Conservation (phyloP, 441 rosid genomes). For the Euphorbia celastroides region DNA sequence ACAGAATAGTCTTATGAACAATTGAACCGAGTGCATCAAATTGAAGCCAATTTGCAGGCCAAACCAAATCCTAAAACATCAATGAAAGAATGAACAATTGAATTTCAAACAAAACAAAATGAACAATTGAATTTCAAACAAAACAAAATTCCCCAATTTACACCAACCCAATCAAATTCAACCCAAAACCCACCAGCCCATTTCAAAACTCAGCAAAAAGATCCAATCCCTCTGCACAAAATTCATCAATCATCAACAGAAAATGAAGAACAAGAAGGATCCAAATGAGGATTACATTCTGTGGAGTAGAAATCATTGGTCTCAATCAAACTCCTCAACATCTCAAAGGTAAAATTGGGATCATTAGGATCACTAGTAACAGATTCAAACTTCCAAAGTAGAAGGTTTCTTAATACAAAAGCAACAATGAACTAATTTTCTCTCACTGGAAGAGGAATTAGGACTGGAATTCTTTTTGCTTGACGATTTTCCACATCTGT, state of each 20-base stretch:
- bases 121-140: neutral
- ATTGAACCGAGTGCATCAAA: neutral
- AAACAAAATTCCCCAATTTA: neutral
- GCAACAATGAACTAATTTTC: too few relatives aligned
- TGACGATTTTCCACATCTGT: too few relatives aligned
- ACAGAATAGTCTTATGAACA: neutral
- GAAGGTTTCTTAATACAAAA: too few relatives aligned
- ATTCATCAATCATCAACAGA: neutral
- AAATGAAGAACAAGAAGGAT: neutral
- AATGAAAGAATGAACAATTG: neutral
- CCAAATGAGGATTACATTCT: conserved; percentile 14
- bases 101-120: neutral
- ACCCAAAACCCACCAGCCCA: neutral
- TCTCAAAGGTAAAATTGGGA: conserved; percentile 31
- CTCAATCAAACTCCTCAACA: conserved; percentile 30
- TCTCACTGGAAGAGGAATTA: too few relatives aligned
- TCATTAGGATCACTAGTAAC: conserved; percentile 42
- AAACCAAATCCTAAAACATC: neutral
- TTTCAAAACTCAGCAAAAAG: neutral
- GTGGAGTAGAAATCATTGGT: conserved; percentile 11
- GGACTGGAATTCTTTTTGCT: too few relatives aligned
- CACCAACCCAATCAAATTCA: neutral
- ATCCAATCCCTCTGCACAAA: neutral
- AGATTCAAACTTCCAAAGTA: conserved; percentile 18
- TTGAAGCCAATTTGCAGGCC: conserved; percentile 2